Evolutionary conservation across 331 rosid genomes (phyloP), one percentile per base, ranked within the genome.

Genomic region (Acacia pycnantha): DNA sequence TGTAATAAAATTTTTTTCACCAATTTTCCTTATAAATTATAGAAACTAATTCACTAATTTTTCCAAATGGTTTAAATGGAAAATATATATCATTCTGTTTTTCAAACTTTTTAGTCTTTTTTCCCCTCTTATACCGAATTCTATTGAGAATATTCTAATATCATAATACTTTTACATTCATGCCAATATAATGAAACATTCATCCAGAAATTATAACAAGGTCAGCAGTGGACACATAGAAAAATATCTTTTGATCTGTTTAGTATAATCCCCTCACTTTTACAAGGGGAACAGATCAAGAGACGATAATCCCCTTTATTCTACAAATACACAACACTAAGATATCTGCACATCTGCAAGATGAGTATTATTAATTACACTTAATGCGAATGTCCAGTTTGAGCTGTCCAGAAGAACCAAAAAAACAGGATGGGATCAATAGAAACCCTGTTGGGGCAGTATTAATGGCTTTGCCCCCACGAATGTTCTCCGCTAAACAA

Each of bases 381-480:
- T 81, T 48, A 22, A 90, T 82, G 78, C 85, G 14, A 73, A 89
- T 62, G 10, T 86, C 84, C 82, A 91, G 37, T 26, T 78, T 71
- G 22, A 77, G 35, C 79, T n/a, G 65, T 22, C 81, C 62, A 53
- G 79, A 70, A 51, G 70, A 37, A 35, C 46, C 83, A 70, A 81
- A 87, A 78, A 79, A 88, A 7, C 70, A 71, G 19, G 8, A 11
- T 7, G 92, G 95, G 67, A 93, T 82, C 24, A 91, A 33, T 27
- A 90, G 81, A 53, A 78, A 86, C 24, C 80, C 74, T 2, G 87
- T 35, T 12, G 86, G 67, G 41, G 78, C 77, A 77, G 69, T 72
- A 70, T 64, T 70, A 48, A 11, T 33, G 11, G 27, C 74, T 13
- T 37, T 51, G 56, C 19, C 64, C 11, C 33, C 33, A 46, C 50